A percentile compares a stretch with the other conserved stretches of the same genome.
phyloP scores from a whole-genome alignment of 805 yeast genomes.

The Saccharomycopsis sp. region DNA sequence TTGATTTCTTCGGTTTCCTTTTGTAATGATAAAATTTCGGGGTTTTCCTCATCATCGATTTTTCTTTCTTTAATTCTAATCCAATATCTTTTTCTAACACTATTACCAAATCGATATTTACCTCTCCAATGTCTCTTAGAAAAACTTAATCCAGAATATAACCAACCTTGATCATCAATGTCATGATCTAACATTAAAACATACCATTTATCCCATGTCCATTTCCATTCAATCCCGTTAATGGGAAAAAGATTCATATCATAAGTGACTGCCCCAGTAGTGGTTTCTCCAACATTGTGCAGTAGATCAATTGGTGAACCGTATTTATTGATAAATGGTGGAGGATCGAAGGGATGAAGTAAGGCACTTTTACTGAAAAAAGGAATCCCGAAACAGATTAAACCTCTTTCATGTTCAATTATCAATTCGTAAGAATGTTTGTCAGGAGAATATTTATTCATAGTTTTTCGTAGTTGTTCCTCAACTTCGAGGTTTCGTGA shows the following conservation, averaged over 20 bases:
- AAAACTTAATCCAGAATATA: conserved; percentile 42
- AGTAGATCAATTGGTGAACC: conserved; percentile 3
- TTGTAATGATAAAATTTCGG: too few relatives aligned
- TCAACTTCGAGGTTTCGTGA: too few relatives aligned
- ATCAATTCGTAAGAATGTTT: conserved; percentile 14
- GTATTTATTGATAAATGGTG: conserved; percentile 10
- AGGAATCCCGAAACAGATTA: conserved; percentile 16
- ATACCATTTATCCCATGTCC: conserved; percentile 68
- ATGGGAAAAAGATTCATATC: conserved; percentile 12
- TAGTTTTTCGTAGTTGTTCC: too few relatives aligned
- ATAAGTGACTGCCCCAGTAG: conserved; percentile 7
- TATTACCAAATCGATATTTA: conserved; percentile 43
- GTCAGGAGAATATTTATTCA: too few relatives aligned
- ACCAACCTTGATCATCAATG: conserved; percentile 83
- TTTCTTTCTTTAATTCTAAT: conserved; percentile 27
- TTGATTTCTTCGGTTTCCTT: too few relatives aligned
- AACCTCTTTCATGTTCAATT: conserved; percentile 17
- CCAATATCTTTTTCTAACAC: conserved; percentile 64
- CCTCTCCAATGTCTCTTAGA: conserved; percentile 51
- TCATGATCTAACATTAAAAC: conserved; percentile 52
- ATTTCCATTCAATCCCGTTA: conserved; percentile 35
- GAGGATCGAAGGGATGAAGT: conserved; percentile 10
- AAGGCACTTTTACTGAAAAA: conserved; percentile 14
- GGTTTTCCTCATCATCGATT: too few relatives aligned
- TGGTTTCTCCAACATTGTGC: conserved; percentile 2